These are phyloP conservation scores for Ceratocystiopsis sp. DNA, from an alignment of 2,329 filamentous ascomycete species.

Conservation along the genomic window DNA sequence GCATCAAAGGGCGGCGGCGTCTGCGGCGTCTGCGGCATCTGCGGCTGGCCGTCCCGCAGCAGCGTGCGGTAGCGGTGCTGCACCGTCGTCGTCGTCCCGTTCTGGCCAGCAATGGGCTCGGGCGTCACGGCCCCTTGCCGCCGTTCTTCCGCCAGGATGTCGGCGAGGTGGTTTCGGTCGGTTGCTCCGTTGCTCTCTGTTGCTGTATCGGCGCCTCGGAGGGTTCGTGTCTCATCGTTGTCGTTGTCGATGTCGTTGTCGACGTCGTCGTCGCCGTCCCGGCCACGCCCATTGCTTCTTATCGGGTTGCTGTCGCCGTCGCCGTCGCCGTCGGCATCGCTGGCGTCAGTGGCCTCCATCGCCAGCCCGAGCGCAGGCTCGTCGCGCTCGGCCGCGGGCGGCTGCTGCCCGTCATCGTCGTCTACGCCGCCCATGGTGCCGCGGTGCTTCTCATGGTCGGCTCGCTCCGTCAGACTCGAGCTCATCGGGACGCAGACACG, in stretches of 20 bases:
- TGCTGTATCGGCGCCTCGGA: slow-evolving; percentile 14
- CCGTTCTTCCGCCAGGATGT: slow-evolving; percentile 24
- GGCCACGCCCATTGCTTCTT: no score
- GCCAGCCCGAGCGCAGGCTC: no score
- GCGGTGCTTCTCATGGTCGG: slow-evolving; percentile 3
- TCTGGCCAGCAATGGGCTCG: no score
- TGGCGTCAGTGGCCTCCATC: neutral
- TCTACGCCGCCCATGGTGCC: slow-evolving; percentile 2
- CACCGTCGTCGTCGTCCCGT: no score
- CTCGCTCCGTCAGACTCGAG: slow-evolving; percentile 10
- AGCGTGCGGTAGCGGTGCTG: no score
- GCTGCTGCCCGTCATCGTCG: slow-evolving; percentile 4
- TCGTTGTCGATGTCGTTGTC: slow-evolving; percentile 11
- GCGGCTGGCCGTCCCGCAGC: no score
- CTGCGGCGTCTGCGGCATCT: no score
- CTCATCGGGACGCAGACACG: slow-evolving; percentile 8
- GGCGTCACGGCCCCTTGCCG: slow-evolving; percentile 18
- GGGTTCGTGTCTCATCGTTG: slow-evolving; percentile 26
- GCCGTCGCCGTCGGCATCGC: neutral
- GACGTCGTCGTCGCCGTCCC: neutral
- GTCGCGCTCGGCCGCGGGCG: neutral
- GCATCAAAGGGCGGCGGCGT: no score
- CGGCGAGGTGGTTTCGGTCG: slow-evolving; percentile 24
- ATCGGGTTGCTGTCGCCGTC: neutral
- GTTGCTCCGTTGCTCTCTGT: no score